phyloP scores from a whole-genome alignment of 1,284 basidiomycete species.

The Cerrena zonata region DNA sequence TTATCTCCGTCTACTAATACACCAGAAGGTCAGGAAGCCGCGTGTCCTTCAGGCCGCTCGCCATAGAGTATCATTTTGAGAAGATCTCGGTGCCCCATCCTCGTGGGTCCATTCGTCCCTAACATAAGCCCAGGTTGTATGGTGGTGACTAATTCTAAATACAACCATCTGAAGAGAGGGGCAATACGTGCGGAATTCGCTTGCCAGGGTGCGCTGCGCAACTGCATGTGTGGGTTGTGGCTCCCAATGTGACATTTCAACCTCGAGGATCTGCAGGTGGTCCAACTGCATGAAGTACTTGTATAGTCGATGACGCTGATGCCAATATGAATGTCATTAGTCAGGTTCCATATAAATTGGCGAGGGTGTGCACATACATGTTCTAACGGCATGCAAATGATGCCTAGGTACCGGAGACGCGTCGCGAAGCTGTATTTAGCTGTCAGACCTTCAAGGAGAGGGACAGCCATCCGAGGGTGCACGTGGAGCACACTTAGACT shows the following conservation, averaged over 20 bases:
- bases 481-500: slow-evolving; percentile 23
- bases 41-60: slow-evolving; percentile 10
- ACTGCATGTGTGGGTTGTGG: slow-evolving; percentile 18
- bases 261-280: slow-evolving; percentile 23
- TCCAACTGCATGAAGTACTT: slow-evolving; percentile 22
- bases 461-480: slow-evolving; percentile 19
- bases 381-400: slow-evolving; percentile 20
- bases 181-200: slow-evolving; percentile 28
- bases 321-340: not conserved
- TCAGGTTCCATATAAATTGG: slow-evolving; percentile 1
- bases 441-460: slow-evolving; percentile 20
- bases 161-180: slow-evolving; percentile 21
- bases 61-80: slow-evolving; percentile 19
- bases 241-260: slow-evolving; percentile 26
- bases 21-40: not conserved
- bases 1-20: slow-evolving; percentile 6
- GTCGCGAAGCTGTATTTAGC: slow-evolving; percentile 18
- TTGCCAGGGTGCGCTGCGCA: slow-evolving; percentile 22
- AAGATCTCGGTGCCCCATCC: slow-evolving; percentile 12
- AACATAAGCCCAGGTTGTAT: slow-evolving; percentile 20
- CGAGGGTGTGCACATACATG: slow-evolving; percentile 21
- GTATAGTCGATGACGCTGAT: slow-evolving; percentile 26
- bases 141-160: slow-evolving; percentile 24
- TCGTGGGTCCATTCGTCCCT: slow-evolving; percentile 21
- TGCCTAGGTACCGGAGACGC: slow-evolving; percentile 24